Base-by-base conservation (phyloP, 1,284 basidiomycete genomes). In the Meripilus lineatus region DNA sequence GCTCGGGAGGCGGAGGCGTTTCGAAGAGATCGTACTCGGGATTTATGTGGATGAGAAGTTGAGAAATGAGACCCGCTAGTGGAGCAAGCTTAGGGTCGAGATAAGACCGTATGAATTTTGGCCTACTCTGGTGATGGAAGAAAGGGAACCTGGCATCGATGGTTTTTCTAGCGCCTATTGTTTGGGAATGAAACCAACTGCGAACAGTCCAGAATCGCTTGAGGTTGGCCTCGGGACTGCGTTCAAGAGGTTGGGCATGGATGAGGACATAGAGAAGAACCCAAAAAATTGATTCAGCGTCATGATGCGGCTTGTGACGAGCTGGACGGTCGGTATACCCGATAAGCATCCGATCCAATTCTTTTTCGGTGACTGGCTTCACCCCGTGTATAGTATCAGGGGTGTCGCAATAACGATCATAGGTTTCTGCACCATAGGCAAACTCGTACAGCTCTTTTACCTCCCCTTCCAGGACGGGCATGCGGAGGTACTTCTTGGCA, bases 241-340 rank as follows among this genome's bases (percentile, higher is more conserved):
- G n/a, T n/a, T 39, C 36, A 15, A 28, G 23, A 14, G 38, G 38
- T 4, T 10, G 7, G 7, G 38, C 17, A 8, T 35, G 38, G 15
- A 45, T 10, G 6, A 32, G 7, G 17, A 15, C 4, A 23, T 14
- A 14, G 6, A 34, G n/a, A 3, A 45, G 20, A 20, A 32, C 25
- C 44, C 44, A 45, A 38, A 40, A 45, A 8, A 28, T 14, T 11
- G 44, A 40, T 26, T 45, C n/a, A n/a, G n/a, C n/a, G n/a, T n/a
- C n/a, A n/a, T n/a, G n/a, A n/a, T n/a, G n/a, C n/a, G n/a, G n/a
- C 44, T 5, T n/a, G n/a, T n/a, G n/a, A n/a, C n/a, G n/a, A n/a
- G n/a, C n/a, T n/a, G n/a, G n/a, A n/a, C n/a, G n/a, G n/a, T n/a
- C n/a, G n/a, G n/a, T n/a, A n/a, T n/a, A n/a, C n/a, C n/a, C n/a